Evolutionary conservation across 768 basidiomycete genomes (phyloP).

Genomic region (Hemileccinum rubropunctum): DNA sequence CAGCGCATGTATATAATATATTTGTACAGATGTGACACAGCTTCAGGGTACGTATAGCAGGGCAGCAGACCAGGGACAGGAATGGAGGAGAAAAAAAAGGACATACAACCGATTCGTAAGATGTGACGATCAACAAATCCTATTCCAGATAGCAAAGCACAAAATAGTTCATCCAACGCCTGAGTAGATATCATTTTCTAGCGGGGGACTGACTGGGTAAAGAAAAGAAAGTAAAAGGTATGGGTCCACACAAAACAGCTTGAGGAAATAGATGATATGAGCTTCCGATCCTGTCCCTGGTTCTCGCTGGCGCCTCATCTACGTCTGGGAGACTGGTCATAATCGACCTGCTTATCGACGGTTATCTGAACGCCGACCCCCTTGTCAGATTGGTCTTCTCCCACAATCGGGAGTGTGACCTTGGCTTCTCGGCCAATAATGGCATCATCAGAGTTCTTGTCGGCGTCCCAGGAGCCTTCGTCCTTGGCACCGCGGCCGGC

Average conservation of each 20-base stretch:
- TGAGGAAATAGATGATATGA: neutral
- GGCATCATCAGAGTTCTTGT: slow-evolving; percentile 41
- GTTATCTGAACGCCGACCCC: slow-evolving; percentile 56
- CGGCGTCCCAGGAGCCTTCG: slow-evolving; percentile 37
- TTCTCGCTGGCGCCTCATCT: slow-evolving; percentile 7
- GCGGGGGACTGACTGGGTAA: neutral
- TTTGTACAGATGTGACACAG: neutral
- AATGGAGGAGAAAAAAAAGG: neutral
- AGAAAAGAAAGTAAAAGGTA: neutral
- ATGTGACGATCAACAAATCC: neutral
- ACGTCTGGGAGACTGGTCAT: slow-evolving; percentile 33
- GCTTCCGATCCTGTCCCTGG: neutral
- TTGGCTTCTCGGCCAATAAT: slow-evolving; percentile 36
- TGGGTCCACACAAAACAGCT: neutral
- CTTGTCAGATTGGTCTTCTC: slow-evolving; percentile 26
- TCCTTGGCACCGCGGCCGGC: slow-evolving; percentile 38
- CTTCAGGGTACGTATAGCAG: neutral
- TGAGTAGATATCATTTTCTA: neutral
- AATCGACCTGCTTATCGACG: slow-evolving; percentile 54
- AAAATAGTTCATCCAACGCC: neutral
- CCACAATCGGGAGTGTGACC: slow-evolving; percentile 33
- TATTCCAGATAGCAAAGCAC: slow-evolving; percentile 6
- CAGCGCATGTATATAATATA: neutral
- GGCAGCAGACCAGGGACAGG: too few relatives aligned
- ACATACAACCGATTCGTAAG: neutral